A percentile compares a stretch with the other conserved stretches of the same genome.
phyloP scores from a whole-genome alignment of 345 rosid species.

The Pistacia atlantica region DNA sequence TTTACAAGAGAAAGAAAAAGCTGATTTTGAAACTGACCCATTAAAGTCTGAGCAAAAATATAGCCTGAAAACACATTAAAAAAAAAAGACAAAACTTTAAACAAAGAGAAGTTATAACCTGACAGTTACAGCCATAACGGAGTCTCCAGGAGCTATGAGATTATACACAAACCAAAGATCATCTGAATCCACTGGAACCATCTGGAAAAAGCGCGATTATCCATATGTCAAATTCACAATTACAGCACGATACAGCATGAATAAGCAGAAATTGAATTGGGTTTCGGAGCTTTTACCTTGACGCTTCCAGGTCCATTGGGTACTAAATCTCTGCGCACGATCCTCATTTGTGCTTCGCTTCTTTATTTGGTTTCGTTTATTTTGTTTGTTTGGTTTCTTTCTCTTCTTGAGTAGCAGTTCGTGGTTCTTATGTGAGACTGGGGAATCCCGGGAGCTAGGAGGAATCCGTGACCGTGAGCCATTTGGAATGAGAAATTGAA shows the following conservation, averaged over 20 bases:
- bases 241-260: background rate
- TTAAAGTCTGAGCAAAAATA: background rate
- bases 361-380: background rate
- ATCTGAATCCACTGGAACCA: conserved; percentile 80
- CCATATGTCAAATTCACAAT: background rate
- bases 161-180: conserved; percentile 95
- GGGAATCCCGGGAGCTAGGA: too few species aligned
- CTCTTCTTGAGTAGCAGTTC: background rate
- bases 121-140: conserved; percentile 86
- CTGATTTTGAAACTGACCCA: too few species aligned
- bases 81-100: background rate
- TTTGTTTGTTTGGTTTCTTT: background rate
- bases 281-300: conserved; percentile 45
- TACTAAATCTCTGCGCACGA: conserved; percentile 51
- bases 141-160: conserved; percentile 70
- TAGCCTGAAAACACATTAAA: background rate
- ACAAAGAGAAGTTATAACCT: conserved; percentile 40
- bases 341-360: conserved; percentile 45
- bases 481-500: too few species aligned
- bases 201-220: conserved; percentile 37
- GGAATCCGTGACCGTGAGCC: too few species aligned
- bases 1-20: background rate
- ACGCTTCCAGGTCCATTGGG: conserved; percentile 81
- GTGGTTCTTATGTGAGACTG: background rate
- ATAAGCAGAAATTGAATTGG: conserved; percentile 4